A percentile compares a stretch with the other conserved stretches of the same genome.
phyloP scores from a whole-genome alignment of 2,329 filamentous ascomycete species.

The Pseudogymnoascus sp. region DNA sequence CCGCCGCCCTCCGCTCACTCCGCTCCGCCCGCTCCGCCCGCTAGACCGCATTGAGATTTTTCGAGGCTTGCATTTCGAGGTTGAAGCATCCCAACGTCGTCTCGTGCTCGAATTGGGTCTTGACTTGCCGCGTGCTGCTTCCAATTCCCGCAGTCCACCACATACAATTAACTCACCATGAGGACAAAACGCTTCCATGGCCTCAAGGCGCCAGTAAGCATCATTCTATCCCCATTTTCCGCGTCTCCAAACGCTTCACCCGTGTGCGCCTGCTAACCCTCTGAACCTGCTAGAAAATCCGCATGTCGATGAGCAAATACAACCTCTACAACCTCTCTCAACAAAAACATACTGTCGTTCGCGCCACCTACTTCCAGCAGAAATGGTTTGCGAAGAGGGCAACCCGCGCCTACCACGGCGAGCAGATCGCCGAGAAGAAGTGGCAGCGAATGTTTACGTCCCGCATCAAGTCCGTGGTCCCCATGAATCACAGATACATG shows the following conservation, averaged over 20 bases:
- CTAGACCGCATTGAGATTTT: constrained; percentile 8
- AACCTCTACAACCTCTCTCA: constrained; percentile 76
- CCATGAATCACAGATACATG: constrained; percentile 75
- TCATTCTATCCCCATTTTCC: not conserved
- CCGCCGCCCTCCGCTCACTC: not conserved
- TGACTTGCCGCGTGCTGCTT: not conserved
- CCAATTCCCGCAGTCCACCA: constrained; percentile 9
- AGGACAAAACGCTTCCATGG: constrained; percentile 58
- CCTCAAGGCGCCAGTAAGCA: constrained; percentile 56
- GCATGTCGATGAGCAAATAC: constrained; percentile 96
- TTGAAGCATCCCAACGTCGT: constrained; percentile 6
- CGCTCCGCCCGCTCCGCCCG: constrained; percentile 3
- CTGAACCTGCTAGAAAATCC: constrained; percentile 60
- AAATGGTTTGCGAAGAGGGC: constrained; percentile 90
- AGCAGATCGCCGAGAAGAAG: constrained; percentile 84
- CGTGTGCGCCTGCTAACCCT: constrained; percentile 10
- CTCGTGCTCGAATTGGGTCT: constrained; percentile 4
- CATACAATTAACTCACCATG: constrained; percentile 17
- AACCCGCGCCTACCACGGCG: constrained; percentile 84
- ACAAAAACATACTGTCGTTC: not conserved
- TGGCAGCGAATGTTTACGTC: constrained; percentile 91
- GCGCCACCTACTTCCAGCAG: constrained; percentile 83
- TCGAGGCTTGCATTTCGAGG: constrained; percentile 9
- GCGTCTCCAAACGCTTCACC: not conserved
- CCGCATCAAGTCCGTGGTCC: constrained; percentile 70